Base-by-base conservation (phyloP, 257 asterid species). In the Nicotiana tabacum region DNA sequence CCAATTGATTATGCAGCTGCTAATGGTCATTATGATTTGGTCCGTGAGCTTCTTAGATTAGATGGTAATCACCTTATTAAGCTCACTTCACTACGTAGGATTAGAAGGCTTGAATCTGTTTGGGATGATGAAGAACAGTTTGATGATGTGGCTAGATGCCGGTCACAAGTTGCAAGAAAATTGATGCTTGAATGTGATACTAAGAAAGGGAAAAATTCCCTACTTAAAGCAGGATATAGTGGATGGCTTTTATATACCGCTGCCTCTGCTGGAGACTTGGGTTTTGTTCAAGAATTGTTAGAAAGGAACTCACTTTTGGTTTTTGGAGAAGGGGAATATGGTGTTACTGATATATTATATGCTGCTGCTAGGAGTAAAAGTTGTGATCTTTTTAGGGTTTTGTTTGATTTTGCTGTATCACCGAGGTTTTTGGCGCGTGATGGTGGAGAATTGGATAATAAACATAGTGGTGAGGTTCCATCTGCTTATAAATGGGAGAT, bases 1-100 rank as follows among this genome's bases (percentile, higher is more conserved):
- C 99, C 99, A 32, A 92, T 96, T 58, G 99, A 96, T 46, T 96
- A 92, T 90, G 99, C 99, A 1, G 98, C 98, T 11, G 99, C 99
- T 55, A 96, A 94, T 83, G 99, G 99, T 24, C 98, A 94, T 89
- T 94, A 89, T 86, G 99, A 96, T 46, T 51, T 94, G 61, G 98
- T 94, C 70, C 87, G 96, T 6, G 95, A 96, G 83, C 98, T 96
- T 77, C 97, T 96, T 86, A 97, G 96, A 65, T 90, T 96, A 53
- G 99, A 96, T 65, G 97, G 93, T 74, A 94, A 96, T 88, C 97
- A 96, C 83, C 93, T 96, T 43, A 93, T 96, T 81, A 88, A 93
- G 72, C 95, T 96, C 33, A 92, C 99, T 0, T 96, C 99, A 4
- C 95, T 96, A 3, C 92, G 97, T 29, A 83, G 98, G 48, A 89